These are phyloP conservation scores for Hyparrhenia diplandra DNA, from an alignment of 176 grass and related monocot genomes.

Conservation along the genomic window DNA sequence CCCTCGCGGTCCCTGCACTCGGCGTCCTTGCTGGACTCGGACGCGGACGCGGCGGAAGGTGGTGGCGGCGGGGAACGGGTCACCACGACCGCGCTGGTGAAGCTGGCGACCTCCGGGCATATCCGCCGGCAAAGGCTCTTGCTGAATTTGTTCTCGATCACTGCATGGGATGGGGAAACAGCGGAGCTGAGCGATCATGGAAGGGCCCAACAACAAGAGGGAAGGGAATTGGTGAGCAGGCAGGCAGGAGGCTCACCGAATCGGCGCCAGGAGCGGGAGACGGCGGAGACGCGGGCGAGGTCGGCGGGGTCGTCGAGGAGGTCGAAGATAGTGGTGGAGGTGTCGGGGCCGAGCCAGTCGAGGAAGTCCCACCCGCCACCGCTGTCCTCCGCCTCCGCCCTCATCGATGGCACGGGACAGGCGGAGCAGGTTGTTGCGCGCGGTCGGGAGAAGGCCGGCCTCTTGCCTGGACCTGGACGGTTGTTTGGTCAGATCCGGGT, in stretches of 20 bases:
- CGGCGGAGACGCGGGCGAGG: conserved; percentile 52
- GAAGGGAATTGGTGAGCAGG: too few species aligned
- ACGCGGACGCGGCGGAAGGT: background rate
- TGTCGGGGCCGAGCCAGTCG: conserved; percentile 58
- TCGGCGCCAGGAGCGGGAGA: conserved; percentile 74
- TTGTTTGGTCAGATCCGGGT: background rate
- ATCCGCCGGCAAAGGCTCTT: conserved; percentile 47
- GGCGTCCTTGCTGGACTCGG: conserved; percentile 42
- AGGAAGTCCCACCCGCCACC: conserved; percentile 36
- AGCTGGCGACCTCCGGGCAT: conserved; percentile 56
- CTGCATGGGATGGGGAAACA: conserved; percentile 21
- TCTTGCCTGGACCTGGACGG: background rate
- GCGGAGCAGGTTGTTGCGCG: too few species aligned
- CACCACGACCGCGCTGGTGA: conserved; percentile 37
- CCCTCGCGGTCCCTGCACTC: conserved; percentile 31
- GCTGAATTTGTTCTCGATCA: conserved; percentile 51
- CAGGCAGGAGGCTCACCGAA: conserved; percentile 28
- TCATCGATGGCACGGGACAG: background rate
- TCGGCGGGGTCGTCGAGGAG: conserved; percentile 54
- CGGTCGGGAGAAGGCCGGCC: background rate
- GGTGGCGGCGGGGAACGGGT: background rate
- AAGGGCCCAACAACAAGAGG: too few species aligned
- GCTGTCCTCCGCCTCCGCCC: background rate
- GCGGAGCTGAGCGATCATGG: background rate
- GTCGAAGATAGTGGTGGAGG: conserved; percentile 41